Evolutionary conservation across 192 early-diverging fungal species (phyloP).

Genomic region (Coemansia furcata): DNA sequence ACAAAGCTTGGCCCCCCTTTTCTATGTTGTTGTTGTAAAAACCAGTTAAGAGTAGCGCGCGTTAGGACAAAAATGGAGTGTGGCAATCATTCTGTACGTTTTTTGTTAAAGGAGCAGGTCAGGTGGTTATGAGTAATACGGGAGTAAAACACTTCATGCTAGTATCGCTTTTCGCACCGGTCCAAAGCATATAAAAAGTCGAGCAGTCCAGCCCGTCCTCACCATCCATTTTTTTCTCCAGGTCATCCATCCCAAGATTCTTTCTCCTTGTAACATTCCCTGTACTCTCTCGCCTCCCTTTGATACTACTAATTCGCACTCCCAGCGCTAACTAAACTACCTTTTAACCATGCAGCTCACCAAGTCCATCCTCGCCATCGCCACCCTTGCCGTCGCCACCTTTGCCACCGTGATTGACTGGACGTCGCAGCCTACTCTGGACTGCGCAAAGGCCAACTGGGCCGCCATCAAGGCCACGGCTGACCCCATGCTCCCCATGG

Average conservation of each 20-base stretch:
- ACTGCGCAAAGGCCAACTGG: conserved; percentile 50
- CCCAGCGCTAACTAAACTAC: background rate
- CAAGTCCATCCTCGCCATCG: conserved; percentile 54
- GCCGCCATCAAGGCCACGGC: conserved; percentile 36
- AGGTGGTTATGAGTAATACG: background rate
- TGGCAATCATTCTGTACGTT: background rate
- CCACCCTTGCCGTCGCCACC: conserved; percentile 41
- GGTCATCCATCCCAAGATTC: background rate
- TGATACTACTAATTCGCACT: background rate
- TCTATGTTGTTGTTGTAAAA: background rate
- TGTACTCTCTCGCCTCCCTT: background rate
- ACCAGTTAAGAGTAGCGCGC: background rate
- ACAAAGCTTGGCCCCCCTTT: background rate
- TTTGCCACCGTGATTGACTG: conserved; percentile 48
- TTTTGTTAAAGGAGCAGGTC: background rate
- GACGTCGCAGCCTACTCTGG: conserved; percentile 37
- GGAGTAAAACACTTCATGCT: background rate
- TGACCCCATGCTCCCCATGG: conserved; percentile 37
- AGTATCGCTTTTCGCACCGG: background rate
- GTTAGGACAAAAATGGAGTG: background rate
- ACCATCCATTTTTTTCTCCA: background rate
- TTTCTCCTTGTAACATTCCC: background rate
- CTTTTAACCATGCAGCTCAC: conserved; percentile 45
- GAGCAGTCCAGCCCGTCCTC: background rate
- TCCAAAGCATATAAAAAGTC: background rate